Percentiles rank a stretch among this genome's conserved stretches.
Conservation (phyloP, 2,329 filamentous ascomycete genomes). For the Paecilomyces sp. region DNA sequence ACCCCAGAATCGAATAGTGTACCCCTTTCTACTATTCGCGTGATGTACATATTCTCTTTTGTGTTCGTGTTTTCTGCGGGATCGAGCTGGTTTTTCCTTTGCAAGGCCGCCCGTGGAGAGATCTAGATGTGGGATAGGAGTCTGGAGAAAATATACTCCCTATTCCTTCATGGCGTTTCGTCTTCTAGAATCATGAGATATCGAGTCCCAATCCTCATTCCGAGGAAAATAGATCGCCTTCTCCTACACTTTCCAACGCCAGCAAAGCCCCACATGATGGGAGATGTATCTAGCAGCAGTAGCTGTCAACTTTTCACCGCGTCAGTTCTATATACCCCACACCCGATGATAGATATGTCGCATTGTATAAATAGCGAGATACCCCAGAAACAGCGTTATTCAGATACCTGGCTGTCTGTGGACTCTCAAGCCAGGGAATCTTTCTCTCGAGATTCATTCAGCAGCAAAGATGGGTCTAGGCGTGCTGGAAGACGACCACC, state of each 20-base stretch:
- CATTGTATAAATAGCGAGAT: background rate
- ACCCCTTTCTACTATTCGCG: background rate
- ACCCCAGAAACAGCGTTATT: background rate
- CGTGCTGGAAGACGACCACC: conserved; percentile 19
- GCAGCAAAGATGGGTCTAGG: conserved; percentile 19
- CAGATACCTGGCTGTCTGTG: background rate
- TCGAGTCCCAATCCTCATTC: background rate
- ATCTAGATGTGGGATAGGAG: background rate
- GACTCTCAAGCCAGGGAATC: background rate
- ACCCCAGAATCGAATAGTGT: background rate
- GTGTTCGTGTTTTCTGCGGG: no score
- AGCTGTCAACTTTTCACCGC: background rate
- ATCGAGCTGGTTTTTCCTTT: background rate
- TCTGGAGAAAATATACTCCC: background rate
- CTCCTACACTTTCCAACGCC: background rate
- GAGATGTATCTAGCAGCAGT: background rate
- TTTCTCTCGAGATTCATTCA: background rate
- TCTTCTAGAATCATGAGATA: background rate
- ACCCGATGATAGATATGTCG: background rate
- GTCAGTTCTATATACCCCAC: background rate
- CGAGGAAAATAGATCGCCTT: background rate
- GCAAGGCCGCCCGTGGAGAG: background rate
- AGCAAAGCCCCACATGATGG: background rate
- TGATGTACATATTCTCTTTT: background rate
- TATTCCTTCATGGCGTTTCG: background rate